phyloP scores from a whole-genome alignment of 257 asterid species.

The Solanum verrucosum region DNA sequence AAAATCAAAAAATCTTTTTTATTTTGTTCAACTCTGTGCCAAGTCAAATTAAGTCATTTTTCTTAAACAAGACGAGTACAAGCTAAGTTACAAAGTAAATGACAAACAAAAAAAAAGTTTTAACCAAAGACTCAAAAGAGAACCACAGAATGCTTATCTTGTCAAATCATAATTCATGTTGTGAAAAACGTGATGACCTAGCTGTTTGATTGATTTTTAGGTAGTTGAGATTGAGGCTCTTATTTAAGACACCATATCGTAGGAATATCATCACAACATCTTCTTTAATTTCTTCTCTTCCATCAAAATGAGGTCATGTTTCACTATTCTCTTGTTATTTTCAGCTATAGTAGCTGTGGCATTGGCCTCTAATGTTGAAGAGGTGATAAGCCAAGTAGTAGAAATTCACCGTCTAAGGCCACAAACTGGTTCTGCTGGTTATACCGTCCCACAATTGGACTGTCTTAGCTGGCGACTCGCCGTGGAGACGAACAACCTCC shows the following conservation, averaged over 20 bases:
- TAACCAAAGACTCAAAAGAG: no score
- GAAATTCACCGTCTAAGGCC: conserved; percentile 39
- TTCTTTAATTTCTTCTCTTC: not conserved
- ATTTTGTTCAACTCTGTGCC: no score
- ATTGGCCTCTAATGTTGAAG: not conserved
- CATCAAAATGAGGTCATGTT: not conserved
- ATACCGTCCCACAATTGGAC: conserved; percentile 15
- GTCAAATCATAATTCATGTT: not conserved
- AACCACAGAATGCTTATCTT: not conserved
- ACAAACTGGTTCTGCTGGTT: conserved; percentile 23
- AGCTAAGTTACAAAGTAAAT: no score
- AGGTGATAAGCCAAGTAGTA: not conserved
- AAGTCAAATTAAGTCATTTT: no score
- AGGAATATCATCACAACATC: not conserved
- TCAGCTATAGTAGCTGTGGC: not conserved
- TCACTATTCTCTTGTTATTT: not conserved
- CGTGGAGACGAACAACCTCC: conserved; percentile 47
- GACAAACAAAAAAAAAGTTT: no score
- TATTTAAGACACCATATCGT: not conserved
- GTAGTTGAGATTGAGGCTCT: not conserved
- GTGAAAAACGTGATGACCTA: not conserved
- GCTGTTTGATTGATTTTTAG: not conserved
- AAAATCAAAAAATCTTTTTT: rapidly evolving
- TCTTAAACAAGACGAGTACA: no score
- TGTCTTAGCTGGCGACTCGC: conserved; percentile 75